These are phyloP conservation scores for Picocystis salinarum DNA, from an alignment of 139 green algal genomes.

Conservation along the genomic window DNA sequence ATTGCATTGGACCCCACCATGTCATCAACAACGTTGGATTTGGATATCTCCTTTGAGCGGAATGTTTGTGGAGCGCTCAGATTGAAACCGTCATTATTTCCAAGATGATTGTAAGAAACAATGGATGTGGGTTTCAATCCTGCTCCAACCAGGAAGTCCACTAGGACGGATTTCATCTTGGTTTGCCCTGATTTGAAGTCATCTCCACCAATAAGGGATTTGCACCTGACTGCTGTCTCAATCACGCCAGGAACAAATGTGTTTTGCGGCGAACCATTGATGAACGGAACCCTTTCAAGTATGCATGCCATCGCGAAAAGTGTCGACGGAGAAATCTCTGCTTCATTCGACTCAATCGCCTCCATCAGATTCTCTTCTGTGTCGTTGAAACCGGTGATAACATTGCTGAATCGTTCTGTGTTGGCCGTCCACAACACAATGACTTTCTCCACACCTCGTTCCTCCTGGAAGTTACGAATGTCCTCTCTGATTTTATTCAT, in stretches of 20 bases:
- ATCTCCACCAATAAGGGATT: slow-evolving; percentile 88
- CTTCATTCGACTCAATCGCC: slow-evolving; percentile 58
- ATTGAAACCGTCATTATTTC: slow-evolving; percentile 99
- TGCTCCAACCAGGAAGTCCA: slow-evolving; percentile 92
- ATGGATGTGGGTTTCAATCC: slow-evolving; percentile 95
- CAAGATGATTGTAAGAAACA: slow-evolving; percentile 97
- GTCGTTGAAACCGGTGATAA: slow-evolving; percentile 85
- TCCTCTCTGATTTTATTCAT: slow-evolving; percentile 65
- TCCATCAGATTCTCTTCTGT: slow-evolving; percentile 77
- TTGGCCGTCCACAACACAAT: slow-evolving; percentile 99
- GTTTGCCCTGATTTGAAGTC: slow-evolving; percentile 93
- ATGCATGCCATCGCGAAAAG: slow-evolving; percentile 83
- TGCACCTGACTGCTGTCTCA: slow-evolving; percentile 37
- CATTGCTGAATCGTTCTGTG: slow-evolving; percentile 87
- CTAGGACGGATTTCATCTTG: slow-evolving; percentile 92
- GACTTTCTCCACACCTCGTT: slow-evolving; percentile 38
- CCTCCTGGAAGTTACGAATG: slow-evolving; percentile 72
- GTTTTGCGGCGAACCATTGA: slow-evolving; percentile 96
- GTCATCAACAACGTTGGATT: slow-evolving; percentile 96
- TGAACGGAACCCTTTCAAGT: slow-evolving; percentile 83
- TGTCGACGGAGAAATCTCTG: slow-evolving; percentile 84
- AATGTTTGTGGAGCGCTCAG: slow-evolving; percentile 76
- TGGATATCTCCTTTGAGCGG: slow-evolving; percentile 85
- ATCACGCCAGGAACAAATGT: slow-evolving; percentile 84
- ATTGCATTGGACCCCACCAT: slow-evolving; percentile 89